Evolutionary conservation across 1,139 yeast genomes (phyloP).

Genomic region (Kazachstania sp.): DNA sequence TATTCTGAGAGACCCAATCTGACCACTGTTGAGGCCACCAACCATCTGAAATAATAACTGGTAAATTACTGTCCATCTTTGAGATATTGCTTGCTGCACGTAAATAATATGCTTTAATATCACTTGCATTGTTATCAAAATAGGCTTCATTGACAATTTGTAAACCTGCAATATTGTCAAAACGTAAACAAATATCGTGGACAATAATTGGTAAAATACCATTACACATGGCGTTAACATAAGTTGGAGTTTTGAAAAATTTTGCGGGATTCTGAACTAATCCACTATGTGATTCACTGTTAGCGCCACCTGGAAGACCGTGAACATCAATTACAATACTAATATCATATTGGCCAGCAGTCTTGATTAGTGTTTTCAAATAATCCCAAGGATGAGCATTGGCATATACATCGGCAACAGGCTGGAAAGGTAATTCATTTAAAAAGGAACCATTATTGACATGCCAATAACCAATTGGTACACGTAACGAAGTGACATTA

Average conservation of each 20-base stretch:
- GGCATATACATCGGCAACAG: slow-evolving; percentile 46
- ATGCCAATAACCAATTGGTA: slow-evolving; percentile 91
- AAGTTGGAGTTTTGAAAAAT: slow-evolving; percentile 37
- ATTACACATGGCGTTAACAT: slow-evolving; percentile 34
- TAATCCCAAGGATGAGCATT: slow-evolving; percentile 56
- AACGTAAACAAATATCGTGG: slow-evolving; percentile 46
- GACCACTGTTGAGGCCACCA: slow-evolving; percentile 87
- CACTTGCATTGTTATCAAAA: slow-evolving; percentile 44
- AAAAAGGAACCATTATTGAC: slow-evolving; percentile 51
- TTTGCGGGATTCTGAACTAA: slow-evolving; percentile 60
- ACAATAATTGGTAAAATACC: slow-evolving; percentile 55
- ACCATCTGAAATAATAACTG: slow-evolving; percentile 81
- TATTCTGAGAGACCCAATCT: slow-evolving; percentile 46
- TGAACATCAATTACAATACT: slow-evolving; percentile 79
- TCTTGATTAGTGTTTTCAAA: slow-evolving; percentile 30
- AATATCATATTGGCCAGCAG: slow-evolving; percentile 39
- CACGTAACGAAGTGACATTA: slow-evolving; percentile 67
- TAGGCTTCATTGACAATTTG: slow-evolving; percentile 83
- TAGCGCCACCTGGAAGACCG: slow-evolving; percentile 90
- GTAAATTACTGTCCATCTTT: slow-evolving; percentile 45
- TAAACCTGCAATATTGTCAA: slow-evolving; percentile 69
- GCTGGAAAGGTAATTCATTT: slow-evolving; percentile 48
- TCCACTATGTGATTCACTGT: slow-evolving; percentile 78
- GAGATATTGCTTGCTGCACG: slow-evolving; percentile 36
- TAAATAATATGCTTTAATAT: slow-evolving; percentile 56